These are phyloP conservation scores for Pyrenophora seminiperda DNA, from an alignment of 2,329 filamentous ascomycete species.

Conservation along the genomic window DNA sequence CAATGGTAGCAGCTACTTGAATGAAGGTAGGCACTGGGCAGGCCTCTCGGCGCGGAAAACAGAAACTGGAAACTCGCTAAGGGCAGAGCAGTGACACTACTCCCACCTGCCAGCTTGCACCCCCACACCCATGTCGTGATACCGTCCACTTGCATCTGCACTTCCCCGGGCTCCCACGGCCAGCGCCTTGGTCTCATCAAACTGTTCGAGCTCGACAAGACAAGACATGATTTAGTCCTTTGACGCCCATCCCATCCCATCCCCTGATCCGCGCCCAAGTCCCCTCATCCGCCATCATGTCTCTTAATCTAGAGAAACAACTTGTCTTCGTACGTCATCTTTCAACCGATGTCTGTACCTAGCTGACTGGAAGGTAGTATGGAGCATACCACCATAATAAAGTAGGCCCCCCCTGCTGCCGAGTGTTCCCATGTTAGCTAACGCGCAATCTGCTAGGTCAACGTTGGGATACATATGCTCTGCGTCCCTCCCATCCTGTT, in stretches of 20 bases:
- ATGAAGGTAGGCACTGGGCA: slow-evolving; percentile 11
- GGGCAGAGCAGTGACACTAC: slow-evolving; percentile 14
- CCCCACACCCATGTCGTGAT: slow-evolving; percentile 34
- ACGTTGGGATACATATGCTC: slow-evolving; percentile 77
- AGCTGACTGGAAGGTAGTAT: slow-evolving; percentile 62
- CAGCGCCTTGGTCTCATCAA: slow-evolving; percentile 15
- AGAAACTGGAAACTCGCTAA: slow-evolving; percentile 17
- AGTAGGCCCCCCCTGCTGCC: slow-evolving; percentile 49
- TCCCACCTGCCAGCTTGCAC: slow-evolving; percentile 29
- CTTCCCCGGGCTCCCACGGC: slow-evolving; percentile 23
- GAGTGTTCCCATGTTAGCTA: slow-evolving; percentile 27
- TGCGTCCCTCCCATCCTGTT: slow-evolving; percentile 79
- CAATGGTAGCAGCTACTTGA: slow-evolving; percentile 14
- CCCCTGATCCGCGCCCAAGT: slow-evolving; percentile 34
- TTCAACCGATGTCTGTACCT: slow-evolving; percentile 1
- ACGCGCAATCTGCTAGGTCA: slow-evolving; percentile 59
- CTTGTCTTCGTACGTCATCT: slow-evolving; percentile 72
- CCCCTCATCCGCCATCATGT: slow-evolving; percentile 50
- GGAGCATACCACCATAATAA: slow-evolving; percentile 81
- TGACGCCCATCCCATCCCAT: slow-evolving; percentile 24
- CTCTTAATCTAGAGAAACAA: slow-evolving; percentile 79
- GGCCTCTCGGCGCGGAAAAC: slow-evolving; percentile 28
- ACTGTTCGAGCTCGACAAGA: background rate
- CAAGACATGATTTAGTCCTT: slow-evolving; percentile 37
- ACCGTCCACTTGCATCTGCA: slow-evolving; percentile 29